Base-by-base conservation (phyloP, 257 asterid species). In the Solanum corneliomulleri region DNA sequence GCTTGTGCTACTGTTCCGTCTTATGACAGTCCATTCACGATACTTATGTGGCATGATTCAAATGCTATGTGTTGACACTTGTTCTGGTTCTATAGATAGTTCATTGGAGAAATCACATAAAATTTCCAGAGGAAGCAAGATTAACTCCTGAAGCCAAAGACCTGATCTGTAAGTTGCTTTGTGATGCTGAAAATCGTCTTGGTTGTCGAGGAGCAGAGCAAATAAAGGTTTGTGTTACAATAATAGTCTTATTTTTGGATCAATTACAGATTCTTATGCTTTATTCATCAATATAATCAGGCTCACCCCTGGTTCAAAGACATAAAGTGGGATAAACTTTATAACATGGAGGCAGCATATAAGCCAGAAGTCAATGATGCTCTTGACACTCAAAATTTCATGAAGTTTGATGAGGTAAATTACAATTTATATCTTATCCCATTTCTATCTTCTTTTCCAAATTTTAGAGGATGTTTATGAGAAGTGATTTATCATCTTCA, bases 291-390 rank as follows among this genome's bases (percentile, higher is more conserved):
- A 15, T 37, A 35, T 45, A 35, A 81, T 88, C 90, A 96, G 99
- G 95, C 91, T 85, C 99, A 96, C 89, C 96, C 98, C 31, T 96
- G 99, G 99, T 96, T 96, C 93, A 94, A 89, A 91, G 96, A 87
- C 84, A 87, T 92, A 70, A 81, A 86, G 8, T 96, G 99, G 98
- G 96, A 94, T 89, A 92, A 82, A 78, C 94, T 96, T 85, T 96
- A 96, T 89, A 90, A 88, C 39, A 91, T 93, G 93, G 98, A 94
- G 68, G 98, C 98, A 71, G 98, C 99, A 85, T 96, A 92, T 76
- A 95, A 92, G 87, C 99, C 99, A 11, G 96, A 93, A 91, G 93
- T 96, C 90, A 90, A 89, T 75, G 98, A 95, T 84, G 98, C 94
- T 84, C 97, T 96, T 71, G 99, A 96, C 70, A 95, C 98, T 62